Evolutionary conservation across 78 protist species (phyloP), one percentile per base, ranked within the genome.

Genomic region (Dictyostelium purpureum): DNA sequence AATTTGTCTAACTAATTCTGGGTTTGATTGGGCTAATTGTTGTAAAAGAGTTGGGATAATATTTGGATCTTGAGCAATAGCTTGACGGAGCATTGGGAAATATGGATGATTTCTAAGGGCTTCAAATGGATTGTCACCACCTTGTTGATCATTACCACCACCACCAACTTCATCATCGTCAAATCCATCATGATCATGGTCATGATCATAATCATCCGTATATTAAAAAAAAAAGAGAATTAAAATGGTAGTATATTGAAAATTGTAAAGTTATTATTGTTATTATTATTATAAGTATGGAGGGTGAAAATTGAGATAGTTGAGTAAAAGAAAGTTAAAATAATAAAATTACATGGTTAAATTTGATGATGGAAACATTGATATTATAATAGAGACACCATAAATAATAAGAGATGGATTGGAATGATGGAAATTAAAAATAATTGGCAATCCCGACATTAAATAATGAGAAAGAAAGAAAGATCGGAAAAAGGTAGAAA

Each of bases 1-100:
- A 78, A 97, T 91, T 57, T 92, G 75, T 75, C 87, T 61, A 21
- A 97, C 66, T 4, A 97, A 43, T 33, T 88, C 90, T 24, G 98
- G 98, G 38, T 91, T 94, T 26, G 78, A 26, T 49, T 76, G 90
- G 12, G 88, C 87, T 33, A 94, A 24, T 66, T 88, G 88, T 65
- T 79, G 87, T 45, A 96, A 59, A 28, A 94, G 31, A 9, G 88
- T 82, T 52, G 69, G 96, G 28, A 96, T 88, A 35, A 91, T 77
- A 5, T 33, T 21, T 26, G 98, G 98, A 76, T 91, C 76, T 54
- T 40, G 69, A 7, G 69, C 76, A 24, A 96, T 74, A 28, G 90
- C 49, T 57, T 43, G 79, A 45, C 96, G 77, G 33, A 96, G 9
- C 54, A 56, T 42, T 26, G 83, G 33, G 81, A 96, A 94, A 38